Evolutionary conservation across 2,329 filamentous ascomycete genomes (phyloP).

Genomic region (Trichoderma asperellum): DNA sequence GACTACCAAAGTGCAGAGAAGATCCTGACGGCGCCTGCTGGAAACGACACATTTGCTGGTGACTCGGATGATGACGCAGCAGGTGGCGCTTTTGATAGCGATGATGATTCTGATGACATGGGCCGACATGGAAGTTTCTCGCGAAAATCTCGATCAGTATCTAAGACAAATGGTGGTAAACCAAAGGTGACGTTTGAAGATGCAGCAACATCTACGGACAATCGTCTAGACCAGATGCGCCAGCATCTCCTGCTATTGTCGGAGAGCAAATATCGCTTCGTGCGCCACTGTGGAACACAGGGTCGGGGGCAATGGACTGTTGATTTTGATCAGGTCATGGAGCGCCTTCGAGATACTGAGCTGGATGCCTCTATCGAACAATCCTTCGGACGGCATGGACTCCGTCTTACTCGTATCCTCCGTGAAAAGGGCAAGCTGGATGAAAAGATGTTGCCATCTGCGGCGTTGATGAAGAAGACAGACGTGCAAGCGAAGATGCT

Average conservation of each 20-base stretch:
- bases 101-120: slow-evolving; percentile 41
- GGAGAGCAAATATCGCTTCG: slow-evolving; percentile 69
- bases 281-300: slow-evolving; percentile 66
- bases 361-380: slow-evolving; percentile 81
- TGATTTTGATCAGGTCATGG: slow-evolving; percentile 75
- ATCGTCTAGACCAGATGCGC: slow-evolving; percentile 63
- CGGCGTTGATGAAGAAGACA: slow-evolving; percentile 81
- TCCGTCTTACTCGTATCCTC: slow-evolving; percentile 84
- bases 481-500: slow-evolving; percentile 85
- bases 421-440: slow-evolving; percentile 90
- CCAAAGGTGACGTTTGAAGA: slow-evolving; percentile 59
- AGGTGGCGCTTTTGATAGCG: slow-evolving; percentile 32
- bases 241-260: slow-evolving; percentile 74
- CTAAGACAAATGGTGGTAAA: slow-evolving; percentile 44
- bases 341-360: slow-evolving; percentile 73
- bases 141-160: slow-evolving; percentile 33
- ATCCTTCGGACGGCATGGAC: slow-evolving; percentile 73
- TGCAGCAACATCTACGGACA: slow-evolving; percentile 45
- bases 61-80: slow-evolving; percentile 41
- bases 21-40: slow-evolving; percentile 46
- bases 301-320: slow-evolving; percentile 79
- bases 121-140: slow-evolving; percentile 38
- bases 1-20: slow-evolving; percentile 54
- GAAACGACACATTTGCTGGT: slow-evolving; percentile 43
- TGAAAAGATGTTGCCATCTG: slow-evolving; percentile 81